Conservation (phyloP, 1,284 basidiomycete genomes). For the Quambalaria eucalypti region DNA sequence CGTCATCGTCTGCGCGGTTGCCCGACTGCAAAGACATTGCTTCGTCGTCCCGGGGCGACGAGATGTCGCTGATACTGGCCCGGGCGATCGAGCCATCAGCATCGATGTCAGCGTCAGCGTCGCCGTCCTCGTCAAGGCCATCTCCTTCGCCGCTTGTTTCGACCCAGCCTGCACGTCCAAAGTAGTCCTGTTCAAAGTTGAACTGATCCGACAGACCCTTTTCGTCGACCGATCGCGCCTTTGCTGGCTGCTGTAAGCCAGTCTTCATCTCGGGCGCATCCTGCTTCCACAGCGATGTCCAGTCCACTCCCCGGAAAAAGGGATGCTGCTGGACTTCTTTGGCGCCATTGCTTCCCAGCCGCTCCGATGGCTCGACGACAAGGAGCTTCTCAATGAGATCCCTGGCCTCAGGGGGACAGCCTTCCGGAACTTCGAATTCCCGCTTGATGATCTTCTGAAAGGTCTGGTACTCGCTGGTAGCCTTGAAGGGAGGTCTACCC, state of each 20-base stretch:
- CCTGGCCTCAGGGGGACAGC: slow-evolving; percentile 50
- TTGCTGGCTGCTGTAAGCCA: slow-evolving; percentile 21
- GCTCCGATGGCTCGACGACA: slow-evolving; percentile 36
- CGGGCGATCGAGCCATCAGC: too few relatives aligned
- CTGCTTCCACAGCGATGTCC: slow-evolving; percentile 24
- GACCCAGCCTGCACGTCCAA: neutral
- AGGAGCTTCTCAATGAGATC: slow-evolving; percentile 50
- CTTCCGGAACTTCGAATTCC: slow-evolving; percentile 51
- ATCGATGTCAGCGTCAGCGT: too few relatives aligned
- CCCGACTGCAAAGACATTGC: neutral
- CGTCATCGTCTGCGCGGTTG: neutral
- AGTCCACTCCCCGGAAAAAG: slow-evolving; percentile 28
- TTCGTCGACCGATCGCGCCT: slow-evolving; percentile 2
- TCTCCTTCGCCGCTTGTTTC: too few relatives aligned
- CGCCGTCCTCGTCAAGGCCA: too few relatives aligned
- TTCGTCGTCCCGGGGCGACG: too few relatives aligned
- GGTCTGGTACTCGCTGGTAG: slow-evolving; percentile 55
- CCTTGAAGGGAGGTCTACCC: slow-evolving; percentile 54
- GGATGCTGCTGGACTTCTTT: slow-evolving; percentile 18
- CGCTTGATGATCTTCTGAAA: slow-evolving; percentile 55
- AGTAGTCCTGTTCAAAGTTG: neutral
- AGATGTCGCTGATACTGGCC: too few relatives aligned
- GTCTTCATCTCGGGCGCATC: slow-evolving; percentile 14
- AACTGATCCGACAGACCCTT: too few relatives aligned
- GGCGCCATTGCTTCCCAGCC: slow-evolving; percentile 7